Conservation (phyloP, 2,329 filamentous ascomycete genomes). For the Dichotomopilus funicola region DNA sequence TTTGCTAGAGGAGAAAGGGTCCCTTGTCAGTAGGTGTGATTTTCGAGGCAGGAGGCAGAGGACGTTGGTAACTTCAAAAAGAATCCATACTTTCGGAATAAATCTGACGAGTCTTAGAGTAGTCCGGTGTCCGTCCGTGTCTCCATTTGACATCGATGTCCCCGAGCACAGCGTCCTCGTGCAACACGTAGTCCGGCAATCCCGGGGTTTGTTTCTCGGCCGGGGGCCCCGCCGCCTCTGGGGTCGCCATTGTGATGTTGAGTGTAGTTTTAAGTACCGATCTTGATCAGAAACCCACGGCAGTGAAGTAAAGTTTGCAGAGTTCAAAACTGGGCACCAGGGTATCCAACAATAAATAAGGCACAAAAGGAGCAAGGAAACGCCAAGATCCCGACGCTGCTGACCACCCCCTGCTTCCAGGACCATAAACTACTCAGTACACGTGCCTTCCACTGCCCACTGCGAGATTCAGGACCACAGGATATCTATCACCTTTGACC, state of each 20-base stretch:
- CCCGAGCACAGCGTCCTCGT: slow-evolving; percentile 51
- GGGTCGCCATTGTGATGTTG: slow-evolving; percentile 1
- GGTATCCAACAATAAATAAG: no score
- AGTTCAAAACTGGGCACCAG: not conserved
- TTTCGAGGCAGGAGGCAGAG: not conserved
- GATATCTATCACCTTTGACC: no score
- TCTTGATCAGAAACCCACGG: not conserved
- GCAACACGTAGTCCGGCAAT: slow-evolving; percentile 51
- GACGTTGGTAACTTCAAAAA: not conserved
- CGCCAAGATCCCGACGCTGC: no score
- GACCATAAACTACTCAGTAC: no score
- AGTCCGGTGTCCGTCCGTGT: slow-evolving; percentile 55
- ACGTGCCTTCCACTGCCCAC: no score
- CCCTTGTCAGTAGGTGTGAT: slow-evolving; percentile 6
- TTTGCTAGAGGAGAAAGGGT: slow-evolving; percentile 41
- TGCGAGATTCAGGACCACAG: no score
- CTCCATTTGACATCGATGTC: slow-evolving; percentile 51
- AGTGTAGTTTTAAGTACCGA: not conserved
- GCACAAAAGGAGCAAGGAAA: no score
- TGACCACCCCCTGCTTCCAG: no score
- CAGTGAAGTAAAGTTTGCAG: not conserved
- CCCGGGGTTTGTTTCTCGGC: slow-evolving; percentile 1
- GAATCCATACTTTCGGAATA: slow-evolving; percentile 49
- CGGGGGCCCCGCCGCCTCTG: not conserved
- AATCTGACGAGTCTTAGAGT: slow-evolving; percentile 54